Evolutionary conservation across 1,284 basidiomycete species (phyloP), one percentile per base, ranked within the genome.

Genomic region (Leccinum fallax): DNA sequence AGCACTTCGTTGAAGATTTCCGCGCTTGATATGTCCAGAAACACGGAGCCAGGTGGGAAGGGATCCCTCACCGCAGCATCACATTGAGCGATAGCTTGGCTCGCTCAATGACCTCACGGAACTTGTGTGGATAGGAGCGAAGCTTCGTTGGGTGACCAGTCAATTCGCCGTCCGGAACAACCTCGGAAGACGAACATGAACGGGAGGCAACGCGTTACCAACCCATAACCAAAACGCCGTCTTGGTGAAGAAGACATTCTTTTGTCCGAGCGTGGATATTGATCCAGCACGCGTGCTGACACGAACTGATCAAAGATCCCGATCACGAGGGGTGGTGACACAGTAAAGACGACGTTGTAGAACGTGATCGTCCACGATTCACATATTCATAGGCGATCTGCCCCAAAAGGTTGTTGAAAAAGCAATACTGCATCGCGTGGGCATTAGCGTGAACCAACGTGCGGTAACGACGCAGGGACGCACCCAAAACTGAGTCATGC

Each of bases 291-390:
- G 26, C 96, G 86, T 2, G 97, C 97, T 2, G 94, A 96, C 46
- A 99, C 94, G 72, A 98, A 98, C 76, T 99, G 97, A 75, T 97
- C 95, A 73, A 97, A 97, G 62, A 99, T 86, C 54, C 97, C 97
- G 66, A 99, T 96, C 61, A 99, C 97, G 58, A 99, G 84, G 0
- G 97, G 97, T 0, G 97, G 97, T 2, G 99, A 84, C 53, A 99
- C 87, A 34, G 95, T 96, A 80, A 97, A 98, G 55, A 96, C 77
- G 68, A 98, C 93, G 73, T 96, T 96, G 80, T 95, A 95, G 69
- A 94, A 82, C 0, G 94, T 97, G 71, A 99, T 86, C 5, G 97
- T 97, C 97, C 97, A 99, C 21, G 95, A 97, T 79, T 99, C 97
- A 76, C 30, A 30, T 30, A 30, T 30, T 30, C 30, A 30, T 96